Evolutionary conservation across 495 filamentous ascomycete genomes (phyloP).

Genomic region (Clohesyomyces aquaticus): DNA sequence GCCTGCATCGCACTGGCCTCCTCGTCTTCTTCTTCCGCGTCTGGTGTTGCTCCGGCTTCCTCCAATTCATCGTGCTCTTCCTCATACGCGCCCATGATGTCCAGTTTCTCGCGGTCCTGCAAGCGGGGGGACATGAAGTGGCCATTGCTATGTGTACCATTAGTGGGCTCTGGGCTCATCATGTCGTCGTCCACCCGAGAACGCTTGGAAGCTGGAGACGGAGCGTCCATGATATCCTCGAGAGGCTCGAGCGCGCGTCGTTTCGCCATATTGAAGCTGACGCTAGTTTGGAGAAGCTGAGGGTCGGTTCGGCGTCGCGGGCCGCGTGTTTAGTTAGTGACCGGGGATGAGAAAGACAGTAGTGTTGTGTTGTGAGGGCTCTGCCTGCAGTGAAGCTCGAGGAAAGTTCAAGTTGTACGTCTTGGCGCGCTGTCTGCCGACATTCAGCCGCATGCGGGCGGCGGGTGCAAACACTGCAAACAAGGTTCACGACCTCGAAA

Average conservation of each 20-base stretch:
- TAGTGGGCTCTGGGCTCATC: constrained; percentile 41
- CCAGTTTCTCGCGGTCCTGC: constrained; percentile 34
- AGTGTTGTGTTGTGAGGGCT: not conserved
- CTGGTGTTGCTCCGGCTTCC: constrained; percentile 49
- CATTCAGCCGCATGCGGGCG: not conserved
- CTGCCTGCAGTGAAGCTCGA: not conserved
- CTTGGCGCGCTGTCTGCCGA: not conserved
- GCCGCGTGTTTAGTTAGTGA: not conserved
- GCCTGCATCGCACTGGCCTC: constrained; percentile 50
- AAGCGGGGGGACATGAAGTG: constrained; percentile 38
- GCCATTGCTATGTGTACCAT: constrained; percentile 47
- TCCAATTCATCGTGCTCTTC: constrained; percentile 51
- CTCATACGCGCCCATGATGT: constrained; percentile 43
- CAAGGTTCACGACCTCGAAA: constrained; percentile 27
- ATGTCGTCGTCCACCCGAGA: constrained; percentile 65
- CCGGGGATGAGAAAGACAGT: not conserved
- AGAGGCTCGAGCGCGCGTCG: constrained; percentile 75
- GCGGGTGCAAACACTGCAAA: constrained; percentile 32
- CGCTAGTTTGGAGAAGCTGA: too few species aligned
- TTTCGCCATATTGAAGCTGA: constrained; percentile 63
- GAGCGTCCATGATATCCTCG: constrained; percentile 61
- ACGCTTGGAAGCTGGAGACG: constrained; percentile 78
- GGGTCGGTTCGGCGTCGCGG: not conserved
- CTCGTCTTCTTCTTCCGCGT: constrained; percentile 49
- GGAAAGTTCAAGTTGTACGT: constrained; percentile 11